Conservation (phyloP, 345 rosid species). For the Erucastrum elatum region DNA sequence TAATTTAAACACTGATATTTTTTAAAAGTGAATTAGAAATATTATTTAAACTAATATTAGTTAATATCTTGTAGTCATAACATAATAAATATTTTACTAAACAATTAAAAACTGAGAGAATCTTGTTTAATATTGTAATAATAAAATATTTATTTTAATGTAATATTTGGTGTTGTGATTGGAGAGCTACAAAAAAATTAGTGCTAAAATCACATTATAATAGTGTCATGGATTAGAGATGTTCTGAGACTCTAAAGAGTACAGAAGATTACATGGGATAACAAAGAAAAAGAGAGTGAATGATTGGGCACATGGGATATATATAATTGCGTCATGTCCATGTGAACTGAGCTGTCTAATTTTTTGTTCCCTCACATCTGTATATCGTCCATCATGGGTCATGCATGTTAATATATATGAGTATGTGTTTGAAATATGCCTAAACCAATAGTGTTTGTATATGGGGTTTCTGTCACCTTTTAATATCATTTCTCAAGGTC, state of each 20-base stretch:
- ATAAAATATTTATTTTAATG: too few relatives aligned
- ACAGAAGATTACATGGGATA: slow-evolving; percentile 24
- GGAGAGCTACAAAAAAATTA: too few relatives aligned
- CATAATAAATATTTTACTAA: too few relatives aligned
- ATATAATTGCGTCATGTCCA: slow-evolving; percentile 33
- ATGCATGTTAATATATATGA: slow-evolving; percentile 22
- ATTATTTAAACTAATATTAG: too few relatives aligned
- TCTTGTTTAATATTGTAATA: too few relatives aligned
- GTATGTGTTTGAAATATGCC: background rate
- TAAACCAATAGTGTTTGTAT: slow-evolving; percentile 39
- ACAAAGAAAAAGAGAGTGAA: slow-evolving; percentile 22
- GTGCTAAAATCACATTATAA: too few relatives aligned
- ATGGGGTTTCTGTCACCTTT: slow-evolving; percentile 39
- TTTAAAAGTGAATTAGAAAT: too few relatives aligned
- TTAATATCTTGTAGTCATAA: too few relatives aligned
- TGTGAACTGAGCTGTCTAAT: slow-evolving; percentile 39
- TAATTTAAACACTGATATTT: too few relatives aligned
- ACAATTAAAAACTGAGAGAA: too few relatives aligned
- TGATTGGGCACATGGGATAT: slow-evolving; percentile 32
- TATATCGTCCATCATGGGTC: slow-evolving; percentile 37
- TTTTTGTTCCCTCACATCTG: slow-evolving; percentile 26
- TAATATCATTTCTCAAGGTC: slow-evolving; percentile 31
- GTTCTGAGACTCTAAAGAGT: background rate
- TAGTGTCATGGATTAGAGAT: too few relatives aligned
- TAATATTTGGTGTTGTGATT: too few relatives aligned